Evolutionary conservation across 1,284 basidiomycete genomes (phyloP), one percentile per base, ranked within the genome.

Genomic region (Inonotus obliquus): DNA sequence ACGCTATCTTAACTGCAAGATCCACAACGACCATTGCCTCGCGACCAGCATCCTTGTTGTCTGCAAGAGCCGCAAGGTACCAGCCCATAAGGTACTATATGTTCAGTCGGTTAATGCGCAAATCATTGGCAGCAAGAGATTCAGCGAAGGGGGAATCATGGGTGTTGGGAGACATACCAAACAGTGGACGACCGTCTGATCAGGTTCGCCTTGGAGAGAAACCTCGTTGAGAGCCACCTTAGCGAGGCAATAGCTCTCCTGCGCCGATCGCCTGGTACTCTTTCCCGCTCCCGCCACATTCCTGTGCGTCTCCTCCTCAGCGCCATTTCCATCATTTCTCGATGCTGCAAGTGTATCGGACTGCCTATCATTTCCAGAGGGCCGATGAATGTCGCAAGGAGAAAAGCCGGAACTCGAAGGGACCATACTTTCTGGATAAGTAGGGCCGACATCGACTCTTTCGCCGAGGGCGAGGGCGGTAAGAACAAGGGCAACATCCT

Each of bases 21-120:
- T 41, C 35, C 29, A 54, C 45, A 10, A 54, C 37, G 4, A 53
- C 49, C 14, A 23, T 45, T 45, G 59, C 59, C 32, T 53, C 47
- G 9, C 51, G 25, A 10, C 59, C 59, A 13, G 59, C 59, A 21
- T 54, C 52, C 53, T 60, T 60, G 51, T 41, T 41, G 25, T 60
- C 59, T 21, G 59, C 39, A 11, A 60, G 32, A 10, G 44, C 52
- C 25, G 38, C 17, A 17, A 60, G 41, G 37, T 54, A 60, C 59
- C 59, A 60, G 7, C 38, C 32, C 59, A 60, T 54, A 10, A 60
- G 27, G 38, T 54, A 60, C 59, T 60, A 38, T 25, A 19, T 29
- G 29, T 19, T n/a, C 11, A 32, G 27, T 32, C 25, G 17, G 21
- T 23, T 27, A 56, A 27, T 23, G 27, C 10, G 17, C 37, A 44